Evolutionary conservation across 2,329 filamentous ascomycete species (phyloP), one percentile per base, ranked within the genome.

Genomic region (Aspergillus sp.): DNA sequence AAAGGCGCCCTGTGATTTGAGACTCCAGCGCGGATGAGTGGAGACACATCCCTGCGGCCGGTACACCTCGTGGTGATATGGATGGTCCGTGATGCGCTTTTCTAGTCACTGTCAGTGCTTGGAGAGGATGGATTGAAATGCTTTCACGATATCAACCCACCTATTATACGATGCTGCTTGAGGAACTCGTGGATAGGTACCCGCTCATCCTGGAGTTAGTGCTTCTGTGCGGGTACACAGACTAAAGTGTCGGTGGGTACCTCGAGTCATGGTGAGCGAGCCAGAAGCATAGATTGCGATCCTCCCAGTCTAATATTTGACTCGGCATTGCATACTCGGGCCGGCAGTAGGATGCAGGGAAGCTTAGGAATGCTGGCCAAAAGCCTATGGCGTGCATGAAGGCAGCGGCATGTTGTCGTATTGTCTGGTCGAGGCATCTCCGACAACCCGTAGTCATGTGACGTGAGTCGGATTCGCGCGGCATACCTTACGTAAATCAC

Each of bases 31-130:
- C 21, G 23, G 32, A n/a, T n/a, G 47, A 27, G 47, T 50, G 47
- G 47, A 32, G 47, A 25, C 47, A 6, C 47, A 32, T 30, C 47
- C 47, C 47, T 50, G 47, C n/a, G n/a, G 47, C 25, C 47, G 47
- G 47, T 27, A 30, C 47, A 27, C 47, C 47, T 50, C 47, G 25
- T 50, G 47, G 47, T 50, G 25, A 50, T 50, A 30, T 50, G 47
- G 47, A 30, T 50, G 44, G 44, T 25, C 25, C 44, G 44, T 30
- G 47, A 50, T 50, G 47, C 15, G n/a, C 47, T 50, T 50, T 50
- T 19, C 23, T 15, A 30, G 23, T 30, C 19, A n/a, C 4, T 30
- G 47, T 27, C 25, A 49, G 47, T 49, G 47, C 25, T 30, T 8
- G 13, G 11, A 27, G 11, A 8, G 15, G 13, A 13, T 30, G 23